Conservation (phyloP, 208 protist species). For the Lotmaria passim region DNA sequence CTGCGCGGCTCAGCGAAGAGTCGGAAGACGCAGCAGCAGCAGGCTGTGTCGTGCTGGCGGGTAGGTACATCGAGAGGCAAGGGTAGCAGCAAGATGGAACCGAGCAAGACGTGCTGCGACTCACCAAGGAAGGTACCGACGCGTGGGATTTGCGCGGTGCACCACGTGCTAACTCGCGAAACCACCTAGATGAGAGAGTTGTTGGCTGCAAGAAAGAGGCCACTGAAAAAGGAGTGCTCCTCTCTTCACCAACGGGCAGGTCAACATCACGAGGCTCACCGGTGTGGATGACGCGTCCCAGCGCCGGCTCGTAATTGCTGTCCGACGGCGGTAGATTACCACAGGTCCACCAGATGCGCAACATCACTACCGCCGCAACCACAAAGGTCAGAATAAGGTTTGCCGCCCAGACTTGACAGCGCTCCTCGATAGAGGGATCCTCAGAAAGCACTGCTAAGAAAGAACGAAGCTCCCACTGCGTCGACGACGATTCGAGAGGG, state of each 20-base stretch:
- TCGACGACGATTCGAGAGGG: not conserved
- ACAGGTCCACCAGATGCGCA: constrained; percentile 11
- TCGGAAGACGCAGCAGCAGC: too few species aligned
- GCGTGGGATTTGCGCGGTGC: too few species aligned
- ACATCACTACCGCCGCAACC: not conserved
- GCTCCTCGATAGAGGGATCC: not conserved
- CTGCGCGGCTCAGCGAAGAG: too few species aligned
- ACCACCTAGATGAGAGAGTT: too few species aligned
- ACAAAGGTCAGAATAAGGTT: constrained; percentile 1
- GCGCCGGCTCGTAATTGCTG: constrained; percentile 6
- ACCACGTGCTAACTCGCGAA: too few species aligned
- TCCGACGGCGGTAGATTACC: constrained; percentile 10
- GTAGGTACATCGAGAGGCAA: not conserved
- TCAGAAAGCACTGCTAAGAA: not conserved
- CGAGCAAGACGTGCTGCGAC: too few species aligned
- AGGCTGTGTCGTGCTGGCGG: not conserved
- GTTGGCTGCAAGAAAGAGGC: too few species aligned
- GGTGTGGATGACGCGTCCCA: not conserved
- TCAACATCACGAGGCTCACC: not conserved
- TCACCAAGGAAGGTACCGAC: too few species aligned
- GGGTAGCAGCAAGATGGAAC: not conserved
- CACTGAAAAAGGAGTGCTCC: too few species aligned
- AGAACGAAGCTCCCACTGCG: not conserved
- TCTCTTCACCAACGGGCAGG: too few species aligned
- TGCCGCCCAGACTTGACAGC: constrained; percentile 3